Base-by-base conservation (phyloP, 495 filamentous ascomycete species). In the Penicillium ochrochloron region DNA sequence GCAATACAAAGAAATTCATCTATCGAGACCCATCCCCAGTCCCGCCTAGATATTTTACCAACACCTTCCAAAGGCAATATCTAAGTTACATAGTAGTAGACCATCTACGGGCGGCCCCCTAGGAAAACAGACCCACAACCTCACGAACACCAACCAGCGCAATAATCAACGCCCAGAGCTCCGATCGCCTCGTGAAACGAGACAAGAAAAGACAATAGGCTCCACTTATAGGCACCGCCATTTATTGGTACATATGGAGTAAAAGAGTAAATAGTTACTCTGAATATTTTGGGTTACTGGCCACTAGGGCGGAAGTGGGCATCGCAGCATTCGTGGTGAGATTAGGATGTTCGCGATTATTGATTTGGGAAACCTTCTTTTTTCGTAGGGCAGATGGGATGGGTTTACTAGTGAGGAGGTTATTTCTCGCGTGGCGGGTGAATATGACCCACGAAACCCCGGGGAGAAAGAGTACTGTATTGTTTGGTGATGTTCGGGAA, bases 151-250 rank as follows among this genome's bases (percentile, higher is more conserved):
- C 41, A 46, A 59, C 41, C 57, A 56, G n/a, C 8, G 17, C n/a
- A 35, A 37, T 31, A 37, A 21, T 37, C 37, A 19, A 57, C 4
- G 19, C 39, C 52, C 44, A 25, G 44, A 12, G 3, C 19, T 10
- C 21, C 39, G 31, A 57, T 50, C 52, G 41, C n/a, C 37, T 55
- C 27, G 21, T 27, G 50, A 48, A 48, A 62, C 33, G 44, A 27
- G 7, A 37, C 33, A 31, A 37, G 25, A 52, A 58, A 33, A 14
- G 17, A 21, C n/a, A 15, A 23, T 21, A 37, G 9, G 12, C 46
- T 59, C 62, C 62, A 64, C 62, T 55, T 42, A 23, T 17, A n/a
- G 56, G 62, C 55, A 48, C 46, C 17, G 48, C 21, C 25, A 52
- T 52, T 48, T 48, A 17, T 12, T 41, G 37, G 37, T 41, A 41